Base-by-base conservation (phyloP, 1,284 basidiomycete species). In the Cystobasidiaceae sp. region DNA sequence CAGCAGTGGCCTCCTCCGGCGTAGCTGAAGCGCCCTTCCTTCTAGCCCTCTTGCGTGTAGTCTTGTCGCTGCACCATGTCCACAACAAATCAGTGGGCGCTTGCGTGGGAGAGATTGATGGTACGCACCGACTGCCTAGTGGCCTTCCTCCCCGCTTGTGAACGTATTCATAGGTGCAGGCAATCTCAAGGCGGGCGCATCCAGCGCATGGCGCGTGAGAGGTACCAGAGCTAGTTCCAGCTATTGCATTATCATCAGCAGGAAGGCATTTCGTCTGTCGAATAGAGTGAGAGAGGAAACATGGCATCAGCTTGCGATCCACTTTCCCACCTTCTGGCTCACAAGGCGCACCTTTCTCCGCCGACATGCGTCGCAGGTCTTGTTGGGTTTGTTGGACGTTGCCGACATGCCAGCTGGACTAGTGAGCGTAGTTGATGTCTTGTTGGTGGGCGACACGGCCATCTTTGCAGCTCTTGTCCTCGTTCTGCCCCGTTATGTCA, bases 161-260 rank as follows among this genome's bases (percentile, higher is more conserved):
- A 15, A 61, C 48, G 37, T 61, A 52, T 7, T 46, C 33, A 34
- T 39, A 61, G 21, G 59, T 51, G 37, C 59, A 61, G 11, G 30
- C 17, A 21, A 61, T 11, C 13, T 51, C 33, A 6, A 61, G 37
- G 5, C 59, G 46, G 2, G 37, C 25, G 27, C 59, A 61, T 19
- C 43, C 51, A 4, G 32, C 25, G 37, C 59, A 61, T 21, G 59
- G 57, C 13, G 25, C 45, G 21, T 25, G 8, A 13, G n/a, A n/a
- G n/a, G n/a, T n/a, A n/a, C n/a, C n/a, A n/a, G n/a, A n/a, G n/a
- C n/a, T n/a, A n/a, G n/a, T n/a, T n/a, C n/a, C n/a, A n/a, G n/a
- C n/a, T n/a, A n/a, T n/a, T n/a, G n/a, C 52, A 8, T 25, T 17
- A 8, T 5, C 13, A 17, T 39, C 33, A 39, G 34, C 15, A 28